These are phyloP conservation scores for Bacidia gigantensis DNA, from an alignment of 495 filamentous ascomycete species.

Conservation along the genomic window DNA sequence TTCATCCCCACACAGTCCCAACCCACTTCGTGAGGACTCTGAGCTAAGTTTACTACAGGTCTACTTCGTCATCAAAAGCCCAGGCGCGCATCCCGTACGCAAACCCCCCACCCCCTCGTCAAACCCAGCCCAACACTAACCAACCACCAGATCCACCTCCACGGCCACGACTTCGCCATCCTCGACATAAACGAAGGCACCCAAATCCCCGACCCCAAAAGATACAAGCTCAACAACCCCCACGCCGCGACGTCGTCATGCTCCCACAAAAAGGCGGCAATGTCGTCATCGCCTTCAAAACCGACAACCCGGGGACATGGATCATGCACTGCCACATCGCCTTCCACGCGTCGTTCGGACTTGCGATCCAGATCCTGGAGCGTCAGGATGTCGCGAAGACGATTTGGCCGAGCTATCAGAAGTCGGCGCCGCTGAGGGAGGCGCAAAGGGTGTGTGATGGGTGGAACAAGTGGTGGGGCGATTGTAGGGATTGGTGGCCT, in stretches of 20 bases:
- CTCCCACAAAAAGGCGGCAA: slow-evolving; percentile 30
- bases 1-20: no score
- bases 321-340: slow-evolving; percentile 41
- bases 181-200: slow-evolving; percentile 11
- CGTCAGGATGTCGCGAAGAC: neutral
- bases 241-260: slow-evolving; percentile 38
- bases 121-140: neutral
- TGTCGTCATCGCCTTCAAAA: slow-evolving; percentile 41
- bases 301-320: slow-evolving; percentile 40
- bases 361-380: slow-evolving; percentile 36
- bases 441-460: slow-evolving; percentile 5
- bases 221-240: no score
- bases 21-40: no score
- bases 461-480: slow-evolving; percentile 1
- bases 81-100: slow-evolving; percentile 16
- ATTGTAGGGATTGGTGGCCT: slow-evolving; percentile 2
- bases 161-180: slow-evolving; percentile 1
- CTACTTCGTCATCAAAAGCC: no score
- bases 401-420: neutral
- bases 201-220: no score
- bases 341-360: slow-evolving; percentile 31
- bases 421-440: neutral
- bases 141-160: slow-evolving; percentile 32
- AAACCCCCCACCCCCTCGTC: neutral
- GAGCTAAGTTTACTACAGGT: no score